Evolutionary conservation across 192 early-diverging fungal species (phyloP), one percentile per base, ranked within the genome.

Genomic region (Geosiphon pyriformis): DNA sequence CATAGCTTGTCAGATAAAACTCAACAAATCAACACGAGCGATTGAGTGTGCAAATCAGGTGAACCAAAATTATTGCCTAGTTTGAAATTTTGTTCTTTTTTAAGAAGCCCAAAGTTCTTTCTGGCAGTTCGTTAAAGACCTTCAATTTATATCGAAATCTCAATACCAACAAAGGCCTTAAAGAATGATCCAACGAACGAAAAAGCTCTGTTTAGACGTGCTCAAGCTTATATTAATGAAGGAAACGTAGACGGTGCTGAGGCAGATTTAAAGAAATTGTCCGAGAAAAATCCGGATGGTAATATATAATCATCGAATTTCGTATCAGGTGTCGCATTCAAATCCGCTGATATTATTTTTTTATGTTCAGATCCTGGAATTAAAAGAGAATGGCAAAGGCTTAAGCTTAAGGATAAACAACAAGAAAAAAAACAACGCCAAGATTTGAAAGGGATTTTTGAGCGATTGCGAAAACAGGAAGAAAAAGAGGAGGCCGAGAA

Each of bases 201-300:
- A 49, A 78, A 78, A 58, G 76, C 76, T 29, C 70, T 72, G 51
- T 78, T 74, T 48, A 70, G 76, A 42, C 76, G 76, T 32, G 76
- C 72, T 29, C 76, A 78, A 55, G 76, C 76, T n/a, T 74, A 74
- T 27, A 63, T 74, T 23, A 47, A 10, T 2, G 76, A 78, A 4
- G 76, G 76, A 1, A 78, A 78, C 58, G 46, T 71, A 26, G 70
- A 70, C 20, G 72, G 73, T 15, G 76, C 76, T 10, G 66, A 72
- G 34, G 67, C 67, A 57, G 76, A 78, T 57, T 59, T 78, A 22
- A 48, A 51, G 22, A 67, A 65, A 50, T 61, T 78, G 53, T 68
- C 71, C 18, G 72, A 69, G 29, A 70, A 69, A 15, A 54, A 65
- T 33, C 63, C 63, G 11, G 63, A 65, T 20, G 63, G 63, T 65